Evolutionary conservation across 2,329 filamentous ascomycete species (phyloP).

Genomic region (Aspergillus unguis): DNA sequence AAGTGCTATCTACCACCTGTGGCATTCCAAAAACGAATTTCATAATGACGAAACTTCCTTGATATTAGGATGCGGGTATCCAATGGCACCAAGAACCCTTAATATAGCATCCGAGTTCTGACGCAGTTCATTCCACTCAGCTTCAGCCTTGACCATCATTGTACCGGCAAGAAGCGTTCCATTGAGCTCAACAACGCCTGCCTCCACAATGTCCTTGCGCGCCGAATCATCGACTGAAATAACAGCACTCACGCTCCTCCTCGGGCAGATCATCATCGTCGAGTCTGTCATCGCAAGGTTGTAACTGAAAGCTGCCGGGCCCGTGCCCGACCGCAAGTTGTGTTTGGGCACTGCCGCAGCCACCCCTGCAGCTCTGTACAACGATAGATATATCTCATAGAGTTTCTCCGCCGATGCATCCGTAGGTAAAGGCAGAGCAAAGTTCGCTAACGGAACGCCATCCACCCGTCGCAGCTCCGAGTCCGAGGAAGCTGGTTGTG

Average conservation of each 20-base stretch:
- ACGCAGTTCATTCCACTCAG: conserved; percentile 52
- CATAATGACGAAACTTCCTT: conserved; percentile 19
- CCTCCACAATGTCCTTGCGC: conserved; percentile 27
- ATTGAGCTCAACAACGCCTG: conserved; percentile 51
- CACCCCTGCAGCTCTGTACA: conserved; percentile 42
- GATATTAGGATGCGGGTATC: conserved; percentile 32
- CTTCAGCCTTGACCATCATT: conserved; percentile 56
- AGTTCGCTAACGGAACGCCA: conserved; percentile 51
- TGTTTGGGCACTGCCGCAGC: conserved; percentile 24
- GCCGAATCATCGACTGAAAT: conserved; percentile 39
- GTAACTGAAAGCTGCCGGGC: conserved; percentile 52
- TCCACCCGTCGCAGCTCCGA: conserved; percentile 26
- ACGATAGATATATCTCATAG: conserved; percentile 38
- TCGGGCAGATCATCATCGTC: conserved; percentile 54
- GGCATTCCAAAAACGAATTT: background rate
- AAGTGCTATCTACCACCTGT: background rate
- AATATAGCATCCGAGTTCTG: conserved; percentile 41
- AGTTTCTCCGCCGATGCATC: conserved; percentile 40
- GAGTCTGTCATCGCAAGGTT: conserved; percentile 56
- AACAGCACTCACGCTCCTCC: conserved; percentile 45
- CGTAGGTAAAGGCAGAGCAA: conserved; percentile 41
- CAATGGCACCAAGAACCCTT: conserved; percentile 42
- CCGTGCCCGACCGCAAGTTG: conserved; percentile 22
- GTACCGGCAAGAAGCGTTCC: conserved; percentile 57
- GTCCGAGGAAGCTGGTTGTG: conserved; percentile 12